Evolutionary conservation across 352 stramenopile genomes (phyloP), one percentile per base, ranked within the genome.

Genomic region (Pythium grandisporangium): DNA sequence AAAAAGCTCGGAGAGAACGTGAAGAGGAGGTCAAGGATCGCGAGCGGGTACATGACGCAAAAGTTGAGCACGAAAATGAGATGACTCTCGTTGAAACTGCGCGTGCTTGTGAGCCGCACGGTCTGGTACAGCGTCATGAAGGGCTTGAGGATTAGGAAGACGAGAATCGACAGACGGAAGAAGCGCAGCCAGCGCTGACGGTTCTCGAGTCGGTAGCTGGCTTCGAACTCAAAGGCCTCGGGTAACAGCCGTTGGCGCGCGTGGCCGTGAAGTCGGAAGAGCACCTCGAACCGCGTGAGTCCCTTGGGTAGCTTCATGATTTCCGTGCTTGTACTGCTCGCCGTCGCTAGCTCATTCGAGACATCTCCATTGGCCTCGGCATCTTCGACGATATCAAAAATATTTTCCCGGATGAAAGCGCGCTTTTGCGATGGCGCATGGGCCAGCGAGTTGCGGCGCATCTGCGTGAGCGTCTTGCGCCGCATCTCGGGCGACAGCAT

Each of bases 81-180:
- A n/a, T 72, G 52, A 22, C 62, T 74, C 44, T 79, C 57, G 11
- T 38, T 41, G 33, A 86, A 90, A 12, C 49, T 64, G 23, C 77
- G 67, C 16, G 48, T 43, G 0, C 55, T 66, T 6, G 66, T 49
- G 22, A 87, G 47, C 2, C 60, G 61, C 1, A 83, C 22, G 6
- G 59, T 77, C 52, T 83, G 67, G 56, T 86, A 90, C 25, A 90
- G 53, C 29, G 77, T 86, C 63, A 87, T 70, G 42, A 84, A 84
- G 0, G 74, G 73, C 41, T 90, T 90, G 20, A 81, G 37, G 10
- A 80, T 51, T 17, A 86, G 45, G 27, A 85, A 79, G 4, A 84
- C 63, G 11, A 69, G 63, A 30, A 85, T 65, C 6, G 77, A 87
- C 2, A 84, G 34, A 2, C 77, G 68, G 23, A 84, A 71, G 38